A percentile compares a stretch with the other conserved stretches of the same genome.
phyloP scores from a whole-genome alignment of 2,329 filamentous ascomycete species.

The Neospermospora avenae region DNA sequence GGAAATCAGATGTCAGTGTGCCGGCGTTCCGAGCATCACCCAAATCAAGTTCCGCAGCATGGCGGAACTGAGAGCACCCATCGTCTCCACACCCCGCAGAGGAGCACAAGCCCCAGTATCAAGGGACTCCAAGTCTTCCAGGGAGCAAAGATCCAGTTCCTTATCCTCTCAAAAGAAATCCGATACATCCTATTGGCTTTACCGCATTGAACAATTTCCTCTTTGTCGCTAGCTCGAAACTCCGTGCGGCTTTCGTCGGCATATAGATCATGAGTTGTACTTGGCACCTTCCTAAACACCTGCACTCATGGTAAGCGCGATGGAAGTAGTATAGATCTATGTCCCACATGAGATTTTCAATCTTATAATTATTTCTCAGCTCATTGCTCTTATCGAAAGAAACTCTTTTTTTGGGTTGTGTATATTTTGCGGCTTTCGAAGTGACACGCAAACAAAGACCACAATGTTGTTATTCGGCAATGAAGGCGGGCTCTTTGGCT shows the following conservation, averaged over 20 bases:
- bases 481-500: background rate
- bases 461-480: slow-evolving; percentile 5
- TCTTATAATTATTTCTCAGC: background rate
- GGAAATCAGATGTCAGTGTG: background rate
- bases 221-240: background rate
- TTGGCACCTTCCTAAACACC: background rate
- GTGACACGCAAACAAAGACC: background rate
- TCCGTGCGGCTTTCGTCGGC: slow-evolving; percentile 5
- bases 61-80: background rate
- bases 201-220: background rate
- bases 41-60: background rate
- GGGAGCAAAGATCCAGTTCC: background rate
- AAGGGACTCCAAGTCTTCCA: background rate
- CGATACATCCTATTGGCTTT: background rate
- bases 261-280: background rate
- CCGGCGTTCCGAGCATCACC: background rate
- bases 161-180: background rate
- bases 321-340: background rate
- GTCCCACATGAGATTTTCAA: background rate
- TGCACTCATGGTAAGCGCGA: background rate
- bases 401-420: background rate
- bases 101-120: background rate
- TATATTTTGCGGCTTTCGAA: background rate
- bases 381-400: background rate
- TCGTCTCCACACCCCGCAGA: slow-evolving; percentile 2